Conservation (phyloP, 2,329 filamentous ascomycete species). For the Macrophomina pseudophaseolina region DNA sequence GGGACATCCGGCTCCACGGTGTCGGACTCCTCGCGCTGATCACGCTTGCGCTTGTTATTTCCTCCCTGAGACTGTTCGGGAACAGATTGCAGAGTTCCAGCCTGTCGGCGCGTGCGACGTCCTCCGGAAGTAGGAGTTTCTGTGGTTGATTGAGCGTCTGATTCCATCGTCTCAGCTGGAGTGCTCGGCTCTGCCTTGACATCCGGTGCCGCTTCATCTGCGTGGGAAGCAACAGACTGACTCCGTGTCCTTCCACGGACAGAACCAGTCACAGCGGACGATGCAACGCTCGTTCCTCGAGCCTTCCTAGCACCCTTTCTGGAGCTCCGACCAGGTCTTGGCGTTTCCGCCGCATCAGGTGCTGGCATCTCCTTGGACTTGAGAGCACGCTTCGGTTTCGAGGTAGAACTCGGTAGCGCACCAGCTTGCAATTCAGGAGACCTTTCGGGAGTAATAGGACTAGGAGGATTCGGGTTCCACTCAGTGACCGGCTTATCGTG, state of each 20-base stretch:
- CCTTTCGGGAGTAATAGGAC: constrained; percentile 21
- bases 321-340: constrained; percentile 6
- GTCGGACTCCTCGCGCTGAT: constrained; percentile 38
- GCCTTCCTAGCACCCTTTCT: constrained; percentile 10
- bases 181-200: constrained; percentile 56
- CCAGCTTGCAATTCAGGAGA: constrained; percentile 13
- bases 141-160: constrained; percentile 36
- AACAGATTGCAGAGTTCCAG: constrained; percentile 30
- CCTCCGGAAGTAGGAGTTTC: constrained; percentile 25
- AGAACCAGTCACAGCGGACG: constrained; percentile 53
- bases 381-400: constrained; percentile 15
- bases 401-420: constrained; percentile 1
- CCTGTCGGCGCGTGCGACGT: constrained; percentile 35
- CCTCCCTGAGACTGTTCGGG: constrained; percentile 33
- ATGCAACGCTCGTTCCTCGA: constrained; percentile 48
- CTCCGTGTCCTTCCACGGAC: constrained; percentile 53
- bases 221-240: constrained; percentile 54
- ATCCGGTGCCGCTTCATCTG: constrained; percentile 48
- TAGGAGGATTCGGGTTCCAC: constrained; percentile 12
- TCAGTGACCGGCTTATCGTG: constrained; percentile 7
- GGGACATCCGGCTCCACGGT: constrained; percentile 36
- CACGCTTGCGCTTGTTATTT: constrained; percentile 49
- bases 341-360: constrained; percentile 21
- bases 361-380: constrained; percentile 27
- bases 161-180: constrained; percentile 49